Conservation (phyloP, 805 yeast genomes). For the Aciculoconidium aculeatum region DNA sequence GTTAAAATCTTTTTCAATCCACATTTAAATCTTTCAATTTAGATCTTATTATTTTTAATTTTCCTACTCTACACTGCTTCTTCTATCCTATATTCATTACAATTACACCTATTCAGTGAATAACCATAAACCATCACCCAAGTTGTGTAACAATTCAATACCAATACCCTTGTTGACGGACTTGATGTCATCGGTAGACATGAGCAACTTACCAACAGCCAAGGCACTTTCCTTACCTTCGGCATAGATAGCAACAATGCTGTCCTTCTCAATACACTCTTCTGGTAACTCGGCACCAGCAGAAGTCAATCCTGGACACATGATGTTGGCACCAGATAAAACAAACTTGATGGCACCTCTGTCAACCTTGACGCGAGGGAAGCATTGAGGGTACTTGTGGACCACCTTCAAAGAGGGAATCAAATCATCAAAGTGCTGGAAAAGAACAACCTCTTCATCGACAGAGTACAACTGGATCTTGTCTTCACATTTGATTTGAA, state of each 20-base stretch:
- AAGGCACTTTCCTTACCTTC: constrained; percentile 90
- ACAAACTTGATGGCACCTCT: constrained; percentile 96
- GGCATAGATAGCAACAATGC: constrained; percentile 79
- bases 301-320: constrained; percentile 93
- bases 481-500: constrained; percentile 82
- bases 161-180: constrained; percentile 82
- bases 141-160: constrained; percentile 72
- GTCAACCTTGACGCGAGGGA: constrained; percentile 86
- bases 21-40: no score
- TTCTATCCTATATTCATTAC: no score
- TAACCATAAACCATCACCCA: constrained; percentile 88
- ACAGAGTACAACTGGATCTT: constrained; percentile 72
- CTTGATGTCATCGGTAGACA: constrained; percentile 89
- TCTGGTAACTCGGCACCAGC: constrained; percentile 81
- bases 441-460: constrained; percentile 68
- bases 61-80: constrained; percentile 1
- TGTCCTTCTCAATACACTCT: constrained; percentile 56
- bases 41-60: background rate
- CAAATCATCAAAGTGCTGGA: constrained; percentile 75
- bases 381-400: constrained; percentile 75
- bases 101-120: no score
- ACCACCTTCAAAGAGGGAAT: constrained; percentile 71
- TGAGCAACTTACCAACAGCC: constrained; percentile 81
- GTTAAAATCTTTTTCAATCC: no score
- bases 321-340: constrained; percentile 91